Percentiles rank a stretch among this genome's conserved stretches.
Evolutionary conservation across 1,284 basidiomycete species (phyloP).

Genomic region (Irpex sp.): DNA sequence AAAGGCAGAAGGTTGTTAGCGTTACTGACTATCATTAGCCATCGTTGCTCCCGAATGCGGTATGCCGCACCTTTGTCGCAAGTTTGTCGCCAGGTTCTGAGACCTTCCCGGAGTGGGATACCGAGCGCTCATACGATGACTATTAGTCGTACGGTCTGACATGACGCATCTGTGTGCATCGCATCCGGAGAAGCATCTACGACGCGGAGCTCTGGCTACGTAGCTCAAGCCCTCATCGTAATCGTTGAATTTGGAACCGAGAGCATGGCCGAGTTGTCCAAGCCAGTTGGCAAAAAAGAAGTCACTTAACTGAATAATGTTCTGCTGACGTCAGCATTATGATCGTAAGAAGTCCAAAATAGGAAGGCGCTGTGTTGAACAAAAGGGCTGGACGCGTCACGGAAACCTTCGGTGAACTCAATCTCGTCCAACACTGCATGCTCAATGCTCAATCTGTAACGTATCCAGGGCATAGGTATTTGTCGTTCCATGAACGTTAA

Average conservation of each 20-base stretch:
- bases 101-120: not conserved
- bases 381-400: no score
- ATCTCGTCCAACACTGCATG: no score
- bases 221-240: no score
- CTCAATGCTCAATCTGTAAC: no score
- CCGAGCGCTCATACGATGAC: not conserved
- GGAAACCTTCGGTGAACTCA: no score
- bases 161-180: not conserved
- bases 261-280: no score
- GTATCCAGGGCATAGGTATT: no score
- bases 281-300: not conserved
- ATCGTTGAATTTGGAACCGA: no score
- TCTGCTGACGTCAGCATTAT: not conserved
- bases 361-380: not conserved
- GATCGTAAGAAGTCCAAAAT: not conserved
- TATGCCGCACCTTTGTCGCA: not conserved
- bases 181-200: not conserved
- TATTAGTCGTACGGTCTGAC: not conserved
- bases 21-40: not conserved
- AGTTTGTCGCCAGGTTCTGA: not conserved
- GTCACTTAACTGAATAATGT: not conserved
- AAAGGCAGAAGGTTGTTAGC: no score
- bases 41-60: not conserved
- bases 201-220: not conserved
- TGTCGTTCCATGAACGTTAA: no score